Evolutionary conservation across 805 yeast species (phyloP).

Genomic region (Crinitomyces ghanaensis): DNA sequence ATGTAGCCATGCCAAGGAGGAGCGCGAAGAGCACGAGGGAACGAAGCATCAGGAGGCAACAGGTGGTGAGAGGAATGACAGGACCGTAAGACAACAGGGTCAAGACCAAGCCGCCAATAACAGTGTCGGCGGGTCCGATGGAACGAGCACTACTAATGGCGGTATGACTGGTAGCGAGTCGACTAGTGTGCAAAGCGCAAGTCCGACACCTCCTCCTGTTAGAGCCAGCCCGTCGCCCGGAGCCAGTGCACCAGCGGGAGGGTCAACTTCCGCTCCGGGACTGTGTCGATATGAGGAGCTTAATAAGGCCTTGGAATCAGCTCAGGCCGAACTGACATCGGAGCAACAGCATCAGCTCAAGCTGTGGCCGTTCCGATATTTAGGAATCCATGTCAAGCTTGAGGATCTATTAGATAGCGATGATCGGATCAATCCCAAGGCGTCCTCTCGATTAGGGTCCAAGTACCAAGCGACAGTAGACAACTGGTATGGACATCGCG

Average conservation of each 20-base stretch:
- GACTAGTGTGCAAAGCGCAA: conserved; percentile 3
- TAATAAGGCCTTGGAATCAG: conserved; percentile 14
- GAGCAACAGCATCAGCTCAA: conserved; percentile 21
- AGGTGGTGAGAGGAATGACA: neutral
- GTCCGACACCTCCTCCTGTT: conserved; percentile 2
- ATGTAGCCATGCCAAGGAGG: conserved; percentile 36
- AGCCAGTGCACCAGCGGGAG: neutral
- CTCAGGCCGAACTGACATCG: conserved; percentile 12
- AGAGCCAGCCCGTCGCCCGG: neutral
- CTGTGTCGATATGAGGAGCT: conserved; percentile 17
- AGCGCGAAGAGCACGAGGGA: conserved; percentile 17
- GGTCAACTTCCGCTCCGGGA: conserved; percentile 4
- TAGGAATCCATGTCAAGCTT: conserved; percentile 61
- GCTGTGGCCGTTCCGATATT: conserved; percentile 65
- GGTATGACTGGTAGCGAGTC: conserved; percentile 3
- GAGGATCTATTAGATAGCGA: conserved; percentile 71
- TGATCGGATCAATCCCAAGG: conserved; percentile 72
- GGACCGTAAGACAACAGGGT: neutral
- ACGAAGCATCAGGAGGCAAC: conserved; percentile 4
- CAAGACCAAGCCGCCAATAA: conserved; percentile 1
- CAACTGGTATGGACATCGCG: conserved; percentile 54
- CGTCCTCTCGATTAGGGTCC: conserved; percentile 63
- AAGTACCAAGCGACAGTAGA: conserved; percentile 52
- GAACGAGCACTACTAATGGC: neutral
- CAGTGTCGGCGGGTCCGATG: neutral